Percentiles rank a stretch among this genome's conserved stretches.
Evolutionary conservation across 768 basidiomycete species (phyloP).

Genomic region (Tricholomella constricta): DNA sequence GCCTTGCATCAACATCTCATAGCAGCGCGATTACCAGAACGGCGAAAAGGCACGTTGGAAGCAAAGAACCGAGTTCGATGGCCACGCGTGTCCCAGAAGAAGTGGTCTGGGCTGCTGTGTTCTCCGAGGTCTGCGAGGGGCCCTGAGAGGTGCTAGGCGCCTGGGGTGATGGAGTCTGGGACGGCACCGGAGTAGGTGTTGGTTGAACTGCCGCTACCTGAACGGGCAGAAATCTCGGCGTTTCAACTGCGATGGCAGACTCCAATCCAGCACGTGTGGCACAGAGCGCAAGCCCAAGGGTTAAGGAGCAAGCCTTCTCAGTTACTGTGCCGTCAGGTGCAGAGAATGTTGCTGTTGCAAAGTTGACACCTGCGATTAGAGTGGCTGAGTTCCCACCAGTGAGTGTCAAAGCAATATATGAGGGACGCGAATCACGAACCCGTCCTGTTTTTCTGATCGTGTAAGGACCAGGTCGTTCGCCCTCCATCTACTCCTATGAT

Average conservation of each 20-base stretch:
- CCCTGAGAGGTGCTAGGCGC: neutral
- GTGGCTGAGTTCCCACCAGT: neutral
- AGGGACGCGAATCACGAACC: neutral
- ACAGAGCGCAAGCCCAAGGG: slow-evolving; percentile 11
- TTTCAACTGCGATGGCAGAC: slow-evolving; percentile 7
- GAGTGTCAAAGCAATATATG: neutral
- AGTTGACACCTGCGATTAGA: slow-evolving; percentile 1
- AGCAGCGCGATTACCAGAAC: neutral
- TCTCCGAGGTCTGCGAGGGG: neutral
- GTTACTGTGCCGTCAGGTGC: neutral
- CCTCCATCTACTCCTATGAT: neutral
- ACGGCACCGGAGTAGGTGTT: neutral
- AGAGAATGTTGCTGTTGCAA: neutral
- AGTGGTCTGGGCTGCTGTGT: slow-evolving; percentile 2
- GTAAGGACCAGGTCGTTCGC: slow-evolving; percentile 7
- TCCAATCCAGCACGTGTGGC: slow-evolving; percentile 1
- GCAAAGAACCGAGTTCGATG: too few relatives aligned
- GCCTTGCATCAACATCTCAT: neutral
- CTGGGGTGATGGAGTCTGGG: neutral
- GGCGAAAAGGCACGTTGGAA: neutral
- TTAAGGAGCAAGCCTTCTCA: slow-evolving; percentile 4
- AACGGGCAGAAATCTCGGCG: neutral
- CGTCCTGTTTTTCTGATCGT: slow-evolving; percentile 3
- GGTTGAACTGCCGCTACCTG: neutral
- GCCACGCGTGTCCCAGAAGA: neutral